Conservation (phyloP, 148 eudicot species). For the Drosera capensis region DNA sequence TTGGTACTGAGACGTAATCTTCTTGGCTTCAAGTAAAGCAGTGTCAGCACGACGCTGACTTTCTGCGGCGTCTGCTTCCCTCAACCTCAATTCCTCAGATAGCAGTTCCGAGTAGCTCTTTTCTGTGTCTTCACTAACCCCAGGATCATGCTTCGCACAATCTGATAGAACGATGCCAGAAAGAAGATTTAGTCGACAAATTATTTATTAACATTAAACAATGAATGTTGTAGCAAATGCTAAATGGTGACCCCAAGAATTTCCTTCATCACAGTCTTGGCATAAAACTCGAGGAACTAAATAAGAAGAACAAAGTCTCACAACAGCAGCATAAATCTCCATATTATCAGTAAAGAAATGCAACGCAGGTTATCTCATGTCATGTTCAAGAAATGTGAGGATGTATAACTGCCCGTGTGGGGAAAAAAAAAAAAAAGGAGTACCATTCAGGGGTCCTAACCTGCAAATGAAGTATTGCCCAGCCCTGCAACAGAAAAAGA, state of each 20-base stretch:
- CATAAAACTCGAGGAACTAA: no score
- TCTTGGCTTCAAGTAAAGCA: slow-evolving; percentile 48
- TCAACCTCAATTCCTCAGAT: slow-evolving; percentile 52
- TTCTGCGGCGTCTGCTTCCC: slow-evolving; percentile 47
- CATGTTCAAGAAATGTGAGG: no score
- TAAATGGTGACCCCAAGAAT: no score
- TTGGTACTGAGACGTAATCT: slow-evolving; percentile 50
- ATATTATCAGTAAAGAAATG: no score
- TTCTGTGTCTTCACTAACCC: slow-evolving; percentile 49
- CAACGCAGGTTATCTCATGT: no score
- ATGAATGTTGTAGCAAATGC: no score
- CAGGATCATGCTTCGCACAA: slow-evolving; percentile 59
- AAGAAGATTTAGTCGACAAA: background rate
- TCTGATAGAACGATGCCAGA: slow-evolving; percentile 23
- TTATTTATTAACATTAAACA: background rate
- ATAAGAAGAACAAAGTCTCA: no score
- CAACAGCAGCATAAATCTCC: no score
- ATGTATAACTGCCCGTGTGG: no score
- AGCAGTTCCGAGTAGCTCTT: slow-evolving; percentile 37
- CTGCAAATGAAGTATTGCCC: slow-evolving; percentile 26
- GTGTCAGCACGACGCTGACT: slow-evolving; percentile 43
- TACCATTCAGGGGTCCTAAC: slow-evolving; percentile 12
- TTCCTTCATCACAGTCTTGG: no score
- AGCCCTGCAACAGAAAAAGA: slow-evolving; percentile 18
- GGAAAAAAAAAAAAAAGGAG: no score